A percentile compares a stretch with the other conserved stretches of the same genome.
These are phyloP conservation scores for Solanum etuberosum DNA, from an alignment of 257 asterid genomes.

Conservation along the genomic window DNA sequence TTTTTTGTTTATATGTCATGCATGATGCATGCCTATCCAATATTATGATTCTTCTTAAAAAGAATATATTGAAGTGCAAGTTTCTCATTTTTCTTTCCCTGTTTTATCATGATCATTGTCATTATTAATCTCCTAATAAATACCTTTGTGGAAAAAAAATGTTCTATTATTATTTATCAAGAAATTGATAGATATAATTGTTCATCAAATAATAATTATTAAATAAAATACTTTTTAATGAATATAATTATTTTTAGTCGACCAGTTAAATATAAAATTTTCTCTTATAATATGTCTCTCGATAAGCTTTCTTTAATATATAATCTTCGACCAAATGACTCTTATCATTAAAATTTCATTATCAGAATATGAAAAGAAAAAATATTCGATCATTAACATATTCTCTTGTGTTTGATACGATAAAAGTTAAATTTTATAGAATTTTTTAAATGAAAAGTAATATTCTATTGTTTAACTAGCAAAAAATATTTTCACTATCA, in stretches of 20 bases:
- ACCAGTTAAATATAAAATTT: not conserved
- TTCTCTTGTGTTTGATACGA: not conserved
- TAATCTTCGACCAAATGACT: not conserved
- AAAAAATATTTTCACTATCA: not conserved
- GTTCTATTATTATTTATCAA: not conserved
- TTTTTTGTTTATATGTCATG: not conserved
- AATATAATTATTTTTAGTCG: no score
- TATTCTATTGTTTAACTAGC: not conserved
- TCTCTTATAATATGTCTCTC: not conserved
- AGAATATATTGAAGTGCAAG: not conserved
- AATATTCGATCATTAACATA: not conserved
- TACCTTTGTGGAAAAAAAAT: not conserved
- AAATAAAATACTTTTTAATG: no score
- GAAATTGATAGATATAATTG: no score
- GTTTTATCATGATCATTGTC: constrained; percentile 6
- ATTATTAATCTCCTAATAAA: not conserved
- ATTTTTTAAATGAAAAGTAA: not conserved
- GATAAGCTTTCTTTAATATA: not conserved
- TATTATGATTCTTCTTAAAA: not conserved
- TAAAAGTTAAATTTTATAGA: not conserved
- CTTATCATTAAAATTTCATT: not conserved
- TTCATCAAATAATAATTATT: no score
- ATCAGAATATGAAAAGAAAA: no score
- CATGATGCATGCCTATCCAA: not conserved
- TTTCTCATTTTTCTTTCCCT: not conserved